Base-by-base conservation (phyloP, 2,329 filamentous ascomycete genomes). In the Epichloe gansuensis region DNA sequence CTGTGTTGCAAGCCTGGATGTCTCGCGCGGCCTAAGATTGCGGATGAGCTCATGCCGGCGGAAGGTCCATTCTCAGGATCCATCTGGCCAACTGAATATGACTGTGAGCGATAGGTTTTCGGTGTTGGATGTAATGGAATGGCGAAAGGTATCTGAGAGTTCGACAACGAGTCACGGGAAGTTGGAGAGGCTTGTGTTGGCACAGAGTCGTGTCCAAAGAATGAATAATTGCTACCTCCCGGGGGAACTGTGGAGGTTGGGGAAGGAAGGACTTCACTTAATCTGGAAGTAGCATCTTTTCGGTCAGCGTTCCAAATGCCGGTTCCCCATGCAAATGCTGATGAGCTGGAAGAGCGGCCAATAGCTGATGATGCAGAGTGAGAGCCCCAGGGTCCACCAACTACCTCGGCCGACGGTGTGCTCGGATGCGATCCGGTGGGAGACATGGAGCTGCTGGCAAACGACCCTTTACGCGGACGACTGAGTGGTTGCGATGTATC, bases 51-150 rank as follows among this genome's bases (percentile, higher is more conserved):
- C 64, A 75, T 68, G 2, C 68, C 61, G 27, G 71, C 59, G 3
- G 67, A 61, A 13, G 69, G 60, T 3, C 68, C 61, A 1, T 69
- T 69, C 53, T 91, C 87, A 1, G 83, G 78, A 50, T 95, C 89
- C 55, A 89, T 74, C 64, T 96, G 90, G 4, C 90, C 90, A 47
- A 95, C 91, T 0, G 91, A 97, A 67, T 97, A 97, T 4, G 93
- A 97, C 67, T 96, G 89, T 5, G 93, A 98, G 43, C 93, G 84
- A 61, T 95, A 93, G 1, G 88, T 89, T 68, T 97, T 97, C 2
- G 87, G 87, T 0, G 88, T 93, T 1, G 91, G 89, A 56, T 95
- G 87, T 21, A 95, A 74, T 4, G 89, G 89, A 58, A 95, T 94
- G 6, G 87, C 78, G 61, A 95, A 95, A 1, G 89, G 87, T 51